These are phyloP conservation scores for Eutypella sp. DNA, from an alignment of 2,329 filamentous ascomycete species.

Conservation along the genomic window DNA sequence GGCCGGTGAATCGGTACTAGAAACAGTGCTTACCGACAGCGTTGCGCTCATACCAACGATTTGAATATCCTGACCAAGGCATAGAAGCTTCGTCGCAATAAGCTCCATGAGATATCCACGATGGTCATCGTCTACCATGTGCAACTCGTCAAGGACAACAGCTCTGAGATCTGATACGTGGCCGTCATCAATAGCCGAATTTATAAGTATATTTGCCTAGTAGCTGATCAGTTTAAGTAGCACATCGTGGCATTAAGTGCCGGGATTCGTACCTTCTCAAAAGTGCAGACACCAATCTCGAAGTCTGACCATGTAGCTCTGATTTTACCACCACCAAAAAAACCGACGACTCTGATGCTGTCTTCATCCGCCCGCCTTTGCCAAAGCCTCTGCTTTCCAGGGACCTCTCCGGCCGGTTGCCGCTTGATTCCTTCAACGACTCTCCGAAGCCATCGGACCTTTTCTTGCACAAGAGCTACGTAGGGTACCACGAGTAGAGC, in stretches of 20 bases:
- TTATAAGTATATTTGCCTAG: conserved; percentile 70
- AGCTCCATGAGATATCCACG: conserved; percentile 72
- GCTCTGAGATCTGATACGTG: conserved; percentile 58
- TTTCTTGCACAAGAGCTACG: conserved; percentile 75
- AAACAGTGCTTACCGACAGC: conserved; percentile 50
- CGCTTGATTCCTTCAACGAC: conserved; percentile 56
- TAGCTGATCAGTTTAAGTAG: conserved; percentile 11
- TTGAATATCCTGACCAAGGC: conserved; percentile 61
- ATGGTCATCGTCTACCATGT: conserved; percentile 74
- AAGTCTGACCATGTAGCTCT: conserved; percentile 66
- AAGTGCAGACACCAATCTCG: conserved; percentile 73
- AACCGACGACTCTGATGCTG: conserved; percentile 61
- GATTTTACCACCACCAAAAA: conserved; percentile 69
- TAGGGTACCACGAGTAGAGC: conserved; percentile 71
- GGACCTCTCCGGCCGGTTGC: conserved; percentile 27
- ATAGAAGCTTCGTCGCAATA: conserved; percentile 68
- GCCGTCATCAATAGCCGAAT: conserved; percentile 67
- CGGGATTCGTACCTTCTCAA: conserved; percentile 58
- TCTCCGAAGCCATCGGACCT: conserved; percentile 66
- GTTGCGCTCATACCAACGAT: conserved; percentile 79
- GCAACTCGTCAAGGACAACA: conserved; percentile 73
- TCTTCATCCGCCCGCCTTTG: conserved; percentile 52
- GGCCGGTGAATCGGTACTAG: neutral
- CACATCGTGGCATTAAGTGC: conserved; percentile 3
- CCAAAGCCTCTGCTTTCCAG: conserved; percentile 41